Conservation (phyloP, 768 basidiomycete genomes). For the Kwoniella pini region DNA sequence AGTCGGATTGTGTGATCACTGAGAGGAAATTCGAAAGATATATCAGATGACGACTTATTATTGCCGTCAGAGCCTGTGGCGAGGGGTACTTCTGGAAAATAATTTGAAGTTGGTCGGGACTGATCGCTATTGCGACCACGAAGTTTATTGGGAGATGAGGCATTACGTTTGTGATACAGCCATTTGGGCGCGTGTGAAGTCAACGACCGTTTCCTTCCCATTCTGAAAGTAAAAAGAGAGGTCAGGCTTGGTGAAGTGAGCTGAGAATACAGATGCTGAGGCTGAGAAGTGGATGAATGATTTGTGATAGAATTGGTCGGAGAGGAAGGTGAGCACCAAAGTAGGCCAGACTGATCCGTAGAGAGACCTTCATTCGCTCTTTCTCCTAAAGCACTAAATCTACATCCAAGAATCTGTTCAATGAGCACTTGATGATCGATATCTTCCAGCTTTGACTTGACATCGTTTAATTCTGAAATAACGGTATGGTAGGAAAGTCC, state of each 20-base stretch:
- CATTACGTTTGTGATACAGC: constrained; percentile 9
- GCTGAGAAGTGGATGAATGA: background rate
- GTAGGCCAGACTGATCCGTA: constrained; percentile 15
- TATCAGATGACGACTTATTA: background rate
- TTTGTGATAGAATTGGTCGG: background rate
- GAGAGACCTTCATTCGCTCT: background rate
- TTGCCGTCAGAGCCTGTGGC: background rate
- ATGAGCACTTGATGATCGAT: background rate
- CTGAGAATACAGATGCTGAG: constrained; percentile 2
- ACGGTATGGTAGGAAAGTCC: constrained; percentile 4
- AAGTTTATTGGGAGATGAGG: constrained; percentile 9
- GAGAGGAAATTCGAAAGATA: background rate
- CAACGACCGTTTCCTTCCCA: constrained; percentile 9
- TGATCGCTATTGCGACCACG: background rate
- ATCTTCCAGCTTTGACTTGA: constrained; percentile 1
- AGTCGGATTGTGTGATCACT: background rate
- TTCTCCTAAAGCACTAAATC: background rate
- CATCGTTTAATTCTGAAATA: background rate
- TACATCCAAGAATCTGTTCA: background rate
- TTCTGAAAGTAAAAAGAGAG: constrained; percentile 3
- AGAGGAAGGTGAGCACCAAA: constrained; percentile 6
- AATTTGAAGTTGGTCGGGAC: constrained; percentile 2
- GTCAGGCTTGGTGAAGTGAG: background rate
- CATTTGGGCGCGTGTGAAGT: constrained; percentile 4
- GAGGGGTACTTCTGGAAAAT: background rate